Conservation (phyloP, 2,329 filamentous ascomycete species). For the Penicillium glabrum region DNA sequence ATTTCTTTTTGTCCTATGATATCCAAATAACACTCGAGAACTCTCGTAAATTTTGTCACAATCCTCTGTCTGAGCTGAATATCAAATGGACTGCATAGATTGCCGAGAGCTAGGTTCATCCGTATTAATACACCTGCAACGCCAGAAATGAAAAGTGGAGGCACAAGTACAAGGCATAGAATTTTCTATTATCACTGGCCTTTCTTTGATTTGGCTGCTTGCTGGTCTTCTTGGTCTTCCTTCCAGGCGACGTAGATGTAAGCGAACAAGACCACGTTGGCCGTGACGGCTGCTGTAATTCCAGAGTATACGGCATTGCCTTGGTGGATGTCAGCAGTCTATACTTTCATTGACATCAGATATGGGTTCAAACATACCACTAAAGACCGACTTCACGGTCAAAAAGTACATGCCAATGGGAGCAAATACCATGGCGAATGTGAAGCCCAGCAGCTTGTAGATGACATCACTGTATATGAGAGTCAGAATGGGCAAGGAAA, state of each 20-base stretch:
- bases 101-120: background rate
- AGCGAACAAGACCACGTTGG: slow-evolving; percentile 85
- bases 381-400: slow-evolving; percentile 73
- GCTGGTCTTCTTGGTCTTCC: slow-evolving; percentile 81
- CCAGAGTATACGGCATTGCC: slow-evolving; percentile 89
- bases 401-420: slow-evolving; percentile 89
- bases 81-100: background rate
- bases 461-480: slow-evolving; percentile 68
- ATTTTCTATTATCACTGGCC: slow-evolving; percentile 31
- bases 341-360: background rate
- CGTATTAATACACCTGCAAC: slow-evolving; percentile 1
- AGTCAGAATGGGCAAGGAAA: background rate
- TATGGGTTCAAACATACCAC: slow-evolving; percentile 55
- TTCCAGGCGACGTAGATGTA: slow-evolving; percentile 90
- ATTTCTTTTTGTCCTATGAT: slow-evolving; percentile 8
- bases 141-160: background rate
- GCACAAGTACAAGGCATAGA: background rate
- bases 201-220: slow-evolving; percentile 55
- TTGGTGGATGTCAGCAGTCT: slow-evolving; percentile 37
- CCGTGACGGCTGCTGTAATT: slow-evolving; percentile 79
- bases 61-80: background rate
- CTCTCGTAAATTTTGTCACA: background rate
- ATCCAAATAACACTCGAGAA: slow-evolving; percentile 8
- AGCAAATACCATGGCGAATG: slow-evolving; percentile 81
- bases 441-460: slow-evolving; percentile 85